Base-by-base conservation (phyloP, 108 stramenopile species). In the Cylindrotheca closterium region DNA sequence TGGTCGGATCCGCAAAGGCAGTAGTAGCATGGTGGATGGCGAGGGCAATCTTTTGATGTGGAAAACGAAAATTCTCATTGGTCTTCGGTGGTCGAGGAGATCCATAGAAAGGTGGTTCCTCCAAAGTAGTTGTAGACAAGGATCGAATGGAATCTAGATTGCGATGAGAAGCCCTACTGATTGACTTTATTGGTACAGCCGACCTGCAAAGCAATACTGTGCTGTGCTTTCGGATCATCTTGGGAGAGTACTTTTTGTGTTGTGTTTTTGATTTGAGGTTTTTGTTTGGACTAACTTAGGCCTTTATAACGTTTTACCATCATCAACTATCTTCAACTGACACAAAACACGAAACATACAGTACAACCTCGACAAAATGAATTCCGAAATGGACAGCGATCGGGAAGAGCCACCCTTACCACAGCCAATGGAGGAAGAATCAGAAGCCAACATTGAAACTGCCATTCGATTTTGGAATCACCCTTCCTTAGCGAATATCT, bases 1-100 rank as follows among this genome's bases (percentile, higher is more conserved):
- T 83, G 19, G 86, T 88, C 0, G 98, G 96, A 55, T 97, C 89
- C 4, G 55, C 29, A 45, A 96, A 59, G 17, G 96, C 96, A 1
- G 85, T 81, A n/a, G 81, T 49, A 22, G 96, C 94, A 50, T 91
- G 78, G 49, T 88, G 82, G n/a, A 88, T 52, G 2, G 93, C 78
- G 19, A 91, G 58, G 12, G 80, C 65, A 1, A 89, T 21, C 25
- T 84, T 74, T 29, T 75, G 47, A 15, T 4, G 37, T 7, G 65
- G 28, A 18, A 58, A 52, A 17, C 56, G 57, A n/a, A 54, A n/a
- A 7, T 60, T 29, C 25, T 46, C 34, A 47, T 22, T 49, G 26
- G 47, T 62, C 25, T 47, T 48, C 47, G 65, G 31, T 28, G 59
- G 52, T 27, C 77, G 77, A 47, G 77, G 71, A 32, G 18, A 55